Evolutionary conservation across 495 filamentous ascomycete genomes (phyloP).

Genomic region (Lasiosphaeriaceae sp.): DNA sequence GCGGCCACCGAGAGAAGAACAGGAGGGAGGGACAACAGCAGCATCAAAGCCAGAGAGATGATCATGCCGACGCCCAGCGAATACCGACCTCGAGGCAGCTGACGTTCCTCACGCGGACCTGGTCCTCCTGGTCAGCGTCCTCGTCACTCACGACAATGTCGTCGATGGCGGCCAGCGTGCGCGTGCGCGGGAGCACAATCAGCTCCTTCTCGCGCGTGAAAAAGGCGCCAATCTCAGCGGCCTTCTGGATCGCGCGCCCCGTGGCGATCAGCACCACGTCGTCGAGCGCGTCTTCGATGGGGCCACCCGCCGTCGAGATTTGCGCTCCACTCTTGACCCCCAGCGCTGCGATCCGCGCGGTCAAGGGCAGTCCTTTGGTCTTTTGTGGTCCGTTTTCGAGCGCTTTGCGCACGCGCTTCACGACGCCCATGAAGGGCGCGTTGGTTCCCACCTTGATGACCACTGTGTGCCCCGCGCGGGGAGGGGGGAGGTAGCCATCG

Average conservation of each 20-base stretch:
- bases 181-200: slow-evolving; percentile 55
- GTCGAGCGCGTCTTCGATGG: slow-evolving; percentile 22
- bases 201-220: slow-evolving; percentile 59
- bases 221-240: slow-evolving; percentile 58
- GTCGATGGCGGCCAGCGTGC: slow-evolving; percentile 66
- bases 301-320: background rate
- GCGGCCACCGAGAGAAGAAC: no score
- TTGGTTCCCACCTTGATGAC: slow-evolving; percentile 73
- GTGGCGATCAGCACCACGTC: slow-evolving; percentile 75
- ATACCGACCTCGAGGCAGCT: slow-evolving; percentile 31
- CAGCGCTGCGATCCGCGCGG: slow-evolving; percentile 40
- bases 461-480: slow-evolving; percentile 45
- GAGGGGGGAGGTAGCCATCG: slow-evolving; percentile 60
- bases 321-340: slow-evolving; percentile 17
- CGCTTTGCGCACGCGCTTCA: slow-evolving; percentile 74
- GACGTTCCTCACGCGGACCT: slow-evolving; percentile 56
- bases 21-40: no score
- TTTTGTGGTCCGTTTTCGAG: slow-evolving; percentile 56
- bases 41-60: no score
- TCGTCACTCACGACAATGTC: slow-evolving; percentile 52
- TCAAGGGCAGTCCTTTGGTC: slow-evolving; percentile 34
- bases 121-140: slow-evolving; percentile 49
- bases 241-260: slow-evolving; percentile 72
- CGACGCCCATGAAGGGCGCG: slow-evolving; percentile 75
- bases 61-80: slow-evolving; percentile 9